These are phyloP conservation scores for Fusarium euwallaceae DNA, from an alignment of 2,329 filamentous ascomycete species.

Conservation along the genomic window DNA sequence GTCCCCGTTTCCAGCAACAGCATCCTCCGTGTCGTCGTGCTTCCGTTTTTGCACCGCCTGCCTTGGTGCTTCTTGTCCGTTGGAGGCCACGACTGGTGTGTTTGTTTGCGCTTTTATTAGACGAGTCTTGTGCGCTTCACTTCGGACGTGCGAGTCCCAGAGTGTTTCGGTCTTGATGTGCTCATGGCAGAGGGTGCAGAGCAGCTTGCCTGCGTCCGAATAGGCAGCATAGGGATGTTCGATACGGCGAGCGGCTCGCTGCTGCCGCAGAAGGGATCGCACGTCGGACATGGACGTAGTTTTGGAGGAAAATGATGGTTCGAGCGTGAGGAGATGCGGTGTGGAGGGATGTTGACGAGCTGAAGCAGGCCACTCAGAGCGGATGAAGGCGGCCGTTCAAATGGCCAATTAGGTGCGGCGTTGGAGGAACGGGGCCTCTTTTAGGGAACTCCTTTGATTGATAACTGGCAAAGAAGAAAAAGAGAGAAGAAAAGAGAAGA, in stretches of 20 bases:
- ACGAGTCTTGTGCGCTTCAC: slow-evolving; percentile 56
- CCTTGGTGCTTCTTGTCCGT: slow-evolving; percentile 29
- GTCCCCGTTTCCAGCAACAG: slow-evolving; percentile 33
- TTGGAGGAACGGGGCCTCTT: background rate
- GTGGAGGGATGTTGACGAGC: slow-evolving; percentile 17
- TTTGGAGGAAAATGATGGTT: slow-evolving; percentile 5
- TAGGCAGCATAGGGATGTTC: slow-evolving; percentile 78
- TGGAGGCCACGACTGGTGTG: background rate
- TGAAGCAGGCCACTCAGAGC: slow-evolving; percentile 11
- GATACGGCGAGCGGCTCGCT: slow-evolving; percentile 80
- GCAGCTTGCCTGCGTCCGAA: slow-evolving; percentile 74
- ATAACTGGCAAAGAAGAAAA: background rate
- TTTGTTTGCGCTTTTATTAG: slow-evolving; percentile 41
- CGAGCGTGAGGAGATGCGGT: slow-evolving; percentile 7
- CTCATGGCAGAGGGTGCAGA: slow-evolving; percentile 76
- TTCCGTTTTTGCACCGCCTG: slow-evolving; percentile 51
- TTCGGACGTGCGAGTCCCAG: slow-evolving; percentile 74
- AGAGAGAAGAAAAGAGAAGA: slow-evolving; percentile 12
- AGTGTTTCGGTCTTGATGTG: slow-evolving; percentile 74
- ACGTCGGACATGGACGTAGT: slow-evolving; percentile 77
- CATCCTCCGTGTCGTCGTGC: slow-evolving; percentile 51
- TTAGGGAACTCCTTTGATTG: background rate
- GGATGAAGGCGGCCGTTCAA: slow-evolving; percentile 2
- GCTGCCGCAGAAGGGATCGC: slow-evolving; percentile 81
- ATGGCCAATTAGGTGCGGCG: slow-evolving; percentile 4